Base-by-base conservation (phyloP, 2,329 filamentous ascomycete species). In the Arthrinium phaeospermum region DNA sequence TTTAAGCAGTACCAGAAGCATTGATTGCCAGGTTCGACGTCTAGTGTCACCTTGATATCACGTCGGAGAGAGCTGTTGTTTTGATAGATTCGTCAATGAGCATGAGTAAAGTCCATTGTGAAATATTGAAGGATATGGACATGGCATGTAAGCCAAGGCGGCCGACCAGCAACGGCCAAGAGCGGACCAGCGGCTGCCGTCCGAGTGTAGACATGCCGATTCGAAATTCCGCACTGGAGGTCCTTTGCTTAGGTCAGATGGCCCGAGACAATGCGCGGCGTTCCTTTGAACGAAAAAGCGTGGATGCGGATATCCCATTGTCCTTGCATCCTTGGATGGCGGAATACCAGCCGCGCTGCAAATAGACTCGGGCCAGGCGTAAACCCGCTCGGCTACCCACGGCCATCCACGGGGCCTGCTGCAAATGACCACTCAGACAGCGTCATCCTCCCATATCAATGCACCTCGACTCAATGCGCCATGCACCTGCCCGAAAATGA, bases 341-440 rank as follows among this genome's bases (percentile, higher is more conserved):
- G 68, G 68, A 70, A 70, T 70, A 47, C 19, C 37, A 8, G 68
- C 68, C 68, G 68, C 68, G 67, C 47, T 53, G 22, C 57, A 19
- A 49, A 57, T 70, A 70, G 37, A 45, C 68, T 70, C 47, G 46
- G 68, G 68, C 16, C 68, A 51, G 47, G 68, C 34, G 45, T 45
- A n/a, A 49, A 49, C 45, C 67, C 27, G 44, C 47, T 70, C 68
- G 68, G 68, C 68, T 70, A 70, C 47, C n/a, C 68, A 51, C 68
- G 68, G 68, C 68, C 68, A 70, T 47, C 47, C 46, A 51, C 68
- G 68, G 68, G 19, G 30, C 34, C 30, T 34, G 57, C 57, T 14
- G 30, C 57, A 22, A 64, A 12, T 64, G 57, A 41, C 57, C 57
- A 64, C 34, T 64, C 57, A 64, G 34, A 64, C 19, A 64, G 57